A percentile compares a stretch with the other conserved stretches of the same genome.
phyloP scores from a whole-genome alignment of 352 stramenopile species.

The Pythium brachiatum region DNA sequence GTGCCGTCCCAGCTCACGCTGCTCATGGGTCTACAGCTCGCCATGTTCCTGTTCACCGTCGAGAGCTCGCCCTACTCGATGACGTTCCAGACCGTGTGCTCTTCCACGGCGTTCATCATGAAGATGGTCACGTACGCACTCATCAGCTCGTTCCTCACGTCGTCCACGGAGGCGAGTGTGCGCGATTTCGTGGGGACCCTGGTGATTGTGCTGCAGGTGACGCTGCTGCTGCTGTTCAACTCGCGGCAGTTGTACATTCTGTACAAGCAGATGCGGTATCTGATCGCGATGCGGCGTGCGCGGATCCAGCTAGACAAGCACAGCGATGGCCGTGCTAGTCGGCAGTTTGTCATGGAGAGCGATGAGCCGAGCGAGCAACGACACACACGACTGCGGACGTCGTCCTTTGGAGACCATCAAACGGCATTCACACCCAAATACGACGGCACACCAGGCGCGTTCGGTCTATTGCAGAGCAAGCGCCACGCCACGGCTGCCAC shows the following conservation, averaged over 20 bases:
- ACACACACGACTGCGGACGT: background rate
- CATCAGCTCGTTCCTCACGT: slow-evolving; percentile 74
- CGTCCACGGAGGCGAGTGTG: slow-evolving; percentile 39
- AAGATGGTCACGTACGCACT: slow-evolving; percentile 83
- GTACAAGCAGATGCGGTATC: slow-evolving; percentile 70
- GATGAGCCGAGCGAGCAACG: slow-evolving; percentile 16
- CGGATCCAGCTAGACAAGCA: slow-evolving; percentile 29
- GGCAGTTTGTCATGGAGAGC: slow-evolving; percentile 28
- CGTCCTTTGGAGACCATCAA: background rate
- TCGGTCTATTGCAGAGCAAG: slow-evolving; percentile 34
- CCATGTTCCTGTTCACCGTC: slow-evolving; percentile 72
- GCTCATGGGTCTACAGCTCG: slow-evolving; percentile 66
- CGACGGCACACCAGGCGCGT: slow-evolving; percentile 29
- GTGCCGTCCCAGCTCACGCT: slow-evolving; percentile 73
- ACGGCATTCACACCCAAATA: slow-evolving; percentile 37
- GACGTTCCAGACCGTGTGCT: slow-evolving; percentile 71
- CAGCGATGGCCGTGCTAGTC: slow-evolving; percentile 25
- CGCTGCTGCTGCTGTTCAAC: slow-evolving; percentile 71
- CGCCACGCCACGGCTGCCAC: slow-evolving; percentile 31
- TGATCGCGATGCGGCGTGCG: slow-evolving; percentile 49
- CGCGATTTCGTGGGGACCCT: slow-evolving; percentile 61
- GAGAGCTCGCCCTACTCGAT: slow-evolving; percentile 65
- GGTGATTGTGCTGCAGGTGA: slow-evolving; percentile 63
- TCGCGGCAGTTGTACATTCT: slow-evolving; percentile 73
- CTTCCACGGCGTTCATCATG: slow-evolving; percentile 71